phyloP scores from a whole-genome alignment of 139 green algal species.

The Zygnema cylindricum region DNA sequence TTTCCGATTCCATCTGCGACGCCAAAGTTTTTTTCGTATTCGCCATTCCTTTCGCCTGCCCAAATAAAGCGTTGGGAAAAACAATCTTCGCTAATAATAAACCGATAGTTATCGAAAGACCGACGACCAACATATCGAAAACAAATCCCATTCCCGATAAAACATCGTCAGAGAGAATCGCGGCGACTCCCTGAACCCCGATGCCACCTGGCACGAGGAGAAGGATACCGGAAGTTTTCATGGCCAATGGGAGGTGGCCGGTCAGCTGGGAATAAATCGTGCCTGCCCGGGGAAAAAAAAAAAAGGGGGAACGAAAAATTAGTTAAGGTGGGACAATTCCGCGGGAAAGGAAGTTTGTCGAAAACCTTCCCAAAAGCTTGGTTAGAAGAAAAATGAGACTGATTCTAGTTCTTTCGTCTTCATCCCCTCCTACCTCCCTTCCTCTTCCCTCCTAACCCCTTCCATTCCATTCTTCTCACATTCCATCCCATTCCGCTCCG shows the following conservation, averaged over 20 bases:
- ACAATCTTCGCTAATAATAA: conserved; percentile 43
- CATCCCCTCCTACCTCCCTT: too few species aligned
- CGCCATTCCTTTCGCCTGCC: not conserved
- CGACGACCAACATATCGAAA: conserved; percentile 52
- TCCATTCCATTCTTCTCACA: too few species aligned
- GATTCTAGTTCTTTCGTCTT: too few species aligned
- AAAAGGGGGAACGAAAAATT: not conserved
- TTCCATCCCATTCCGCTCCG: too few species aligned
- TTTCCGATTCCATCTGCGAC: not conserved
- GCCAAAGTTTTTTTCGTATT: conserved; percentile 8
- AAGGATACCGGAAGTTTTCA: conserved; percentile 43
- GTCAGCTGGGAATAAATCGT: conserved; percentile 45
- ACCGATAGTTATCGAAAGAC: conserved; percentile 48
- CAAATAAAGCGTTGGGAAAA: conserved; percentile 28
- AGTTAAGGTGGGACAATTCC: too few species aligned
- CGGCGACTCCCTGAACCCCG: conserved; percentile 33
- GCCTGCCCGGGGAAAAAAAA: not conserved
- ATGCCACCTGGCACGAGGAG: conserved; percentile 50
- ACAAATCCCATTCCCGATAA: conserved; percentile 38
- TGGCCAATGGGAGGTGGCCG: conserved; percentile 15
- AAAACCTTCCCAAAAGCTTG: too few species aligned
- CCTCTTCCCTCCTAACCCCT: too few species aligned
- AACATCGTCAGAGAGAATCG: conserved; percentile 40
- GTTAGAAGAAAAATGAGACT: too few species aligned
- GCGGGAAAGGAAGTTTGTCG: too few species aligned